Conservation (phyloP, 2,329 filamentous ascomycete genomes). For the Massarina eburnea region DNA sequence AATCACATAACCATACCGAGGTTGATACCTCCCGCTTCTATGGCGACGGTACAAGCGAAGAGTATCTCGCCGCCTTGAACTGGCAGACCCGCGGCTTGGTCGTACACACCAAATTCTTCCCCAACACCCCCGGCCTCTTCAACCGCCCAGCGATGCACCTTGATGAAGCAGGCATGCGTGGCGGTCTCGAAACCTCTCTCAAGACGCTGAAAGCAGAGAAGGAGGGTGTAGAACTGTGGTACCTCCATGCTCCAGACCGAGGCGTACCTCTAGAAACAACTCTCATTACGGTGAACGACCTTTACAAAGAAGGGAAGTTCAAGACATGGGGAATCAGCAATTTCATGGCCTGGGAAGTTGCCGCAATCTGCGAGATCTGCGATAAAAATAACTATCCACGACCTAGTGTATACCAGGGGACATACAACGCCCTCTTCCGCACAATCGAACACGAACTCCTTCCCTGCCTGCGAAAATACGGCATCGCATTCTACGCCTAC, state of each 20-base stretch:
- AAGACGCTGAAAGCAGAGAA: constrained; percentile 23
- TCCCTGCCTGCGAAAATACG: constrained; percentile 20
- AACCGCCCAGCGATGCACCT: constrained; percentile 25
- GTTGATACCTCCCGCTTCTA: constrained; percentile 46
- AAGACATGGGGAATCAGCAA: constrained; percentile 51
- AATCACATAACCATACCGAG: constrained; percentile 32
- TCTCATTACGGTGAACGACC: constrained; percentile 49
- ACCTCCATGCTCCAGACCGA: constrained; percentile 52
- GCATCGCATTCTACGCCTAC: constrained; percentile 16
- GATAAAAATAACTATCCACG: constrained; percentile 44
- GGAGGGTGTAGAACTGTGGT: constrained; percentile 45
- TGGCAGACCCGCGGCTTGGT: constrained; percentile 44
- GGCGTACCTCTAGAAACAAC: constrained; percentile 48
- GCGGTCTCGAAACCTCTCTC: constrained; percentile 42
- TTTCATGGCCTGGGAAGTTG: constrained; percentile 48
- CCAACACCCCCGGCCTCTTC: constrained; percentile 27
- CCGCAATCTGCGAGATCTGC: constrained; percentile 51
- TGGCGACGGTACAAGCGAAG: constrained; percentile 41
- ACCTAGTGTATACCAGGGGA: constrained; percentile 51
- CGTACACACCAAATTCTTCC: constrained; percentile 50
- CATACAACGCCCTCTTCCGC: constrained; percentile 24
- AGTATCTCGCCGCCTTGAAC: constrained; percentile 46
- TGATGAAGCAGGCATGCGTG: constrained; percentile 34
- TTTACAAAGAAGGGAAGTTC: constrained; percentile 51
- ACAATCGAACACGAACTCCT: constrained; percentile 22